phyloP scores from a whole-genome alignment of 139 green algal genomes.

The Yamagishiella unicocca region DNA sequence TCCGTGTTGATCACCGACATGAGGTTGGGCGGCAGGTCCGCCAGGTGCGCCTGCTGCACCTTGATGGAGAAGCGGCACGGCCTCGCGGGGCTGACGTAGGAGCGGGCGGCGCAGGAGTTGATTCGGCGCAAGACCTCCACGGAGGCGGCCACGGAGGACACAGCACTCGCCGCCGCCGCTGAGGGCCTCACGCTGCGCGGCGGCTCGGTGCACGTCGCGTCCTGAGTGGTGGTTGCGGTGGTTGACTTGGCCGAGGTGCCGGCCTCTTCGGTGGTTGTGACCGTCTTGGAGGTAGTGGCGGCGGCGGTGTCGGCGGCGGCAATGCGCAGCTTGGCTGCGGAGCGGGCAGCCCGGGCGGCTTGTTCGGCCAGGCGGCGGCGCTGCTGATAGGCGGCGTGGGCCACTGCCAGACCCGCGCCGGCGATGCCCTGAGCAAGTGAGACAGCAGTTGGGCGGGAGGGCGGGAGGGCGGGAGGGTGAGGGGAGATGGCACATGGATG shows the following conservation, averaged over 20 bases:
- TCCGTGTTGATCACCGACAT: background rate
- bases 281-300: too few species aligned
- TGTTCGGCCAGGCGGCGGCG: background rate
- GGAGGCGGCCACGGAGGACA: background rate
- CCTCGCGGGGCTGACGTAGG: conserved; percentile 16
- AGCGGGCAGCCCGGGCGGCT: background rate
- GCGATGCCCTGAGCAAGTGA: conserved; percentile 28
- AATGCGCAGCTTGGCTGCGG: background rate
- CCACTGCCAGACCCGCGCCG: background rate
- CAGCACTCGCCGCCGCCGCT: background rate
- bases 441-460: too few species aligned
- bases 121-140: background rate
- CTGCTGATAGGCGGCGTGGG: conserved; percentile 21
- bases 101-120: background rate
- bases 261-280: too few species aligned
- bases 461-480: too few species aligned
- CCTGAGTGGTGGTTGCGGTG: too few species aligned
- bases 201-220: too few species aligned
- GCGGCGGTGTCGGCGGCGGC: background rate
- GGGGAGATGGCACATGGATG: too few species aligned
- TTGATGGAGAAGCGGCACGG: conserved; percentile 25
- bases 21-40: conserved; percentile 26
- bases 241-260: too few species aligned
- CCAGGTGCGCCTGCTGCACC: conserved; percentile 12
- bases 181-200: too few species aligned